Evolutionary conservation across 148 eudicot genomes (phyloP).

Genomic region (Cornus suecica): DNA sequence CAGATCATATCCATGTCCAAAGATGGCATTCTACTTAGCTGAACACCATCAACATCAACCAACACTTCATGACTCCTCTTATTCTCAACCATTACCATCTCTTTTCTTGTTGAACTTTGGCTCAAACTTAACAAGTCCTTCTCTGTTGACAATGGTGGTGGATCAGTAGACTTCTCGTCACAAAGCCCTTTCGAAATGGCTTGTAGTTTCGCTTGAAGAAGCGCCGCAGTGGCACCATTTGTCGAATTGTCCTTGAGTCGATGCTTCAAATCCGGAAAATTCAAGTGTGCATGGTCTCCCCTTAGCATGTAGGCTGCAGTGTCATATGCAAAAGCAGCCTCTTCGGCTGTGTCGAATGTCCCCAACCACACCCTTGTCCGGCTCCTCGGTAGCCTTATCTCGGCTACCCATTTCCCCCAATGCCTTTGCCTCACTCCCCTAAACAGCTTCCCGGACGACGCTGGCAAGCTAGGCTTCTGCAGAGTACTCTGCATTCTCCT

Average conservation of each 20-base stretch:
- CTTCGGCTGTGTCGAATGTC: conserved; percentile 87
- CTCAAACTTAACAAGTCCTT: neutral
- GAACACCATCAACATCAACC: conserved; percentile 51
- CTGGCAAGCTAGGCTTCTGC: conserved; percentile 5
- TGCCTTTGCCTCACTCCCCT: conserved; percentile 96
- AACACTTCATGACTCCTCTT: conserved; percentile 26
- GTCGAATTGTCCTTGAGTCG: conserved; percentile 51
- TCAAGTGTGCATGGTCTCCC: conserved; percentile 90
- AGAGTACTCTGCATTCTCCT: conserved; percentile 16
- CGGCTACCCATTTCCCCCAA: conserved; percentile 99
- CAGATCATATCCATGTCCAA: conserved; percentile 93
- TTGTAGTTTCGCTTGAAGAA: conserved; percentile 73
- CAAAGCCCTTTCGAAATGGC: conserved; percentile 24
- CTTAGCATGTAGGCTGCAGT: conserved; percentile 86
- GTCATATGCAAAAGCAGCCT: conserved; percentile 89
- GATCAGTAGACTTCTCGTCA: conserved; percentile 20
- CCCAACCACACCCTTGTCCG: conserved; percentile 91
- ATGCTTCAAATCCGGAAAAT: conserved; percentile 79
- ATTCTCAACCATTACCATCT: conserved; percentile 19
- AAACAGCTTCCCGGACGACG: conserved; percentile 50
- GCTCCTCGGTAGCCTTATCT: conserved; percentile 80
- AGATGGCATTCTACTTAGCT: conserved; percentile 92
- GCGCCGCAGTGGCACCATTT: conserved; percentile 53
- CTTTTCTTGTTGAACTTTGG: conserved; percentile 15
- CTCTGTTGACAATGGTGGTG: conserved; percentile 11